These are phyloP conservation scores for Mucor racemosus DNA, from an alignment of 371 early-diverging fungal genomes.

Conservation along the genomic window DNA sequence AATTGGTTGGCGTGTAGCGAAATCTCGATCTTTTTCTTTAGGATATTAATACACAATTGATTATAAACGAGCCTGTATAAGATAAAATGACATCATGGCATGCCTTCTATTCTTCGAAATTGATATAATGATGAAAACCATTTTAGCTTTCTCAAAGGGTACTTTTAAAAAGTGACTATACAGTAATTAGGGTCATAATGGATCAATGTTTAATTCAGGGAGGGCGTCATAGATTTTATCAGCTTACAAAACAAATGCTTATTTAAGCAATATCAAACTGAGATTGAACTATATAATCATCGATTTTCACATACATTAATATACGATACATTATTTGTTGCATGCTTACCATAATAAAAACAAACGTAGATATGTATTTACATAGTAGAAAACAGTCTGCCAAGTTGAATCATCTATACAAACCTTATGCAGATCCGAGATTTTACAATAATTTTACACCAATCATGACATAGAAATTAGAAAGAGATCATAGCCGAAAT, in stretches of 20 bases:
- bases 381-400: not conserved
- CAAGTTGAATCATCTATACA: not conserved
- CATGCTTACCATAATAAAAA: not conserved
- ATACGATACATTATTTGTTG: not conserved
- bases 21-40: no score
- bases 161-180: not conserved
- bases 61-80: not conserved
- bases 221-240: not conserved
- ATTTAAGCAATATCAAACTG: not conserved
- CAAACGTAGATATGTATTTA: not conserved
- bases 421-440: conserved; percentile 1
- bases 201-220: not conserved
- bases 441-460: not conserved
- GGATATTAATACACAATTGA: not conserved
- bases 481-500: not conserved
- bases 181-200: not conserved
- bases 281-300: not conserved
- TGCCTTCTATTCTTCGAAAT: not conserved
- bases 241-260: conserved; percentile 1
- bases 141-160: not conserved
- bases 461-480: not conserved
- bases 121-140: not conserved
- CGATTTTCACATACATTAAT: not conserved
- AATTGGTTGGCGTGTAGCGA: no score
- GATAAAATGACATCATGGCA: not conserved